Evolutionary conservation across 768 basidiomycete genomes (phyloP), one percentile per base, ranked within the genome.

Genomic region (Strobilomyces echinocephalus): DNA sequence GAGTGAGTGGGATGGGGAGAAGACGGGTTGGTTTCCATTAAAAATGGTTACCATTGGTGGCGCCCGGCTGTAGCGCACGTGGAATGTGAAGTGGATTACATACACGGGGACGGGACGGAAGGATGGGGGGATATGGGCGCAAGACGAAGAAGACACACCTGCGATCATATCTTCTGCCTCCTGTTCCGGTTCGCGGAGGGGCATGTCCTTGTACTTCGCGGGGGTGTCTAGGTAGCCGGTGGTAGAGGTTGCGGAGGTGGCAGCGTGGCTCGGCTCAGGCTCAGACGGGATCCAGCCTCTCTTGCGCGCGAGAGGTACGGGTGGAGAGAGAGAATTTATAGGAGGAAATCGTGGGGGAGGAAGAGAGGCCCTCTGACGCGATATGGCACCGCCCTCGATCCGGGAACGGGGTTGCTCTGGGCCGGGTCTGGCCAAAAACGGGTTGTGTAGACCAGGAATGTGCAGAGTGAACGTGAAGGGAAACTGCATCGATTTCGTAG

Each of bases 231-330:
- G 77, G 68, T 85, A 87, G 28, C 86, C 88, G 54, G 66, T 74
- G 5, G 82, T 78, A 3, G 79, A 83, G 4, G 81, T 69, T 3
- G 79, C 68, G 4, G 76, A 80, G 44, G 81, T 72, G 45, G 76
- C 68, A 7, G 81, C 79, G 62, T 63, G 73, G 63, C 79, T 83
- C 10, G 78, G 78, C 57, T 81, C 82, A 40, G 80, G 74, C 51
- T 73, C 75, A 1, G 79, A 74, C 5, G 88, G 87, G 38, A 82
- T 81, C 88, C 88, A 90, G 30, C 84, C 85, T 65, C 88, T 73
- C 68, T 88, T 88, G 48, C 79, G 73, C 4, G 79, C 75, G 38
- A 76, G 61, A 16, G 71, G 64, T 18, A 74, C 63, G 18, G 77
- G 69, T 5, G 75, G 68, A 28, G 76, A 66, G 63, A 64, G 59